These are phyloP conservation scores for Bondarzewia mesenterica DNA, from an alignment of 1,284 basidiomycete genomes.

Conservation along the genomic window DNA sequence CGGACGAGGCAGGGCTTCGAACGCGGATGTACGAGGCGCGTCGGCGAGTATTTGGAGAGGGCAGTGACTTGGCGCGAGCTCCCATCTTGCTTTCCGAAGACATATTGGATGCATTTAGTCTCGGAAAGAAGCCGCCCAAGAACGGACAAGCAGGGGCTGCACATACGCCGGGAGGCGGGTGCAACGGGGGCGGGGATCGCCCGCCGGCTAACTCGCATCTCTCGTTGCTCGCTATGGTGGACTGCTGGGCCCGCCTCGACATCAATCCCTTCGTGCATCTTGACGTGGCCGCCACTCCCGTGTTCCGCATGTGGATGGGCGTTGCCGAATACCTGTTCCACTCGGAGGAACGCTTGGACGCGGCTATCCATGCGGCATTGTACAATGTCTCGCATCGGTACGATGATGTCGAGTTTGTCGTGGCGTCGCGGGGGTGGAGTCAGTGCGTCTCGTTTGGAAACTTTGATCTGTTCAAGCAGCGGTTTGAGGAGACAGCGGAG, in stretches of 20 bases:
- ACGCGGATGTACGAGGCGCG: conserved; percentile 73
- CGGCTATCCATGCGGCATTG: conserved; percentile 72
- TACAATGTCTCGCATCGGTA: conserved; percentile 78
- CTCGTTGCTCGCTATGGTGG: conserved; percentile 96
- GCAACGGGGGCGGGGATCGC: conserved; percentile 9
- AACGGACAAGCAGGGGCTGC: conserved; percentile 8
- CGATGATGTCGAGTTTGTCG: conserved; percentile 90
- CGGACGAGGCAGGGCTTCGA: conserved; percentile 58
- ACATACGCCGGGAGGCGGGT: too few relatives aligned
- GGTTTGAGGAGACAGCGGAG: conserved; percentile 75
- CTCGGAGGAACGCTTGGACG: conserved; percentile 50
- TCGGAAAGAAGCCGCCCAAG: conserved; percentile 41
- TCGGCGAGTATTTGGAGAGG: conserved; percentile 68
- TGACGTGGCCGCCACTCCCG: conserved; percentile 89
- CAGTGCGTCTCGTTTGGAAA: conserved; percentile 90
- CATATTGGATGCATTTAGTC: conserved; percentile 84
- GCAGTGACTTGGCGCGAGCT: conserved; percentile 15
- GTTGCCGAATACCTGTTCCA: conserved; percentile 95
- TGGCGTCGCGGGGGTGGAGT: conserved; percentile 95
- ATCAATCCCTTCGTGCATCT: conserved; percentile 93
- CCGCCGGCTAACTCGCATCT: conserved; percentile 80
- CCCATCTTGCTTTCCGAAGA: conserved; percentile 86
- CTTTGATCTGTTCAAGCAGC: conserved; percentile 80
- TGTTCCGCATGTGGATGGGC: conserved; percentile 96
- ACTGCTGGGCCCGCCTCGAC: conserved; percentile 87